These are phyloP conservation scores for Epichloe brachyelytri DNA, from an alignment of 2,329 filamentous ascomycete genomes.

Conservation along the genomic window DNA sequence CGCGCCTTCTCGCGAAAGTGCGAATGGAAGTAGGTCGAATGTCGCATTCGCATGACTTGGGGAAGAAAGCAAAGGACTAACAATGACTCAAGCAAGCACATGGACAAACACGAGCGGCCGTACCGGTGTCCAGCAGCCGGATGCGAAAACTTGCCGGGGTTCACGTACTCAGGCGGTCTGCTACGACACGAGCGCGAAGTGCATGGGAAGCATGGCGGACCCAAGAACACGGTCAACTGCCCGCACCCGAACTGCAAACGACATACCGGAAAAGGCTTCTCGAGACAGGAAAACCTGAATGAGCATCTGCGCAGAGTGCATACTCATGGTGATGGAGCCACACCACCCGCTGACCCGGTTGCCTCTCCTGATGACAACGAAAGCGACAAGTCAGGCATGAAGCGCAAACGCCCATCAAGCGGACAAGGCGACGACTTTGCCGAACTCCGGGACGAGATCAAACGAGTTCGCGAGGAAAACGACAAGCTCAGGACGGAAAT, in stretches of 20 bases:
- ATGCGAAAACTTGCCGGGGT: constrained; percentile 84
- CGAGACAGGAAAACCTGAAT: constrained; percentile 83
- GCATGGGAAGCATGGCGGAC: constrained; percentile 78
- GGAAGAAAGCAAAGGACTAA: constrained; percentile 10
- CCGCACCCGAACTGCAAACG: constrained; percentile 81
- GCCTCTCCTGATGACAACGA: constrained; percentile 34
- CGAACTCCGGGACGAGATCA: constrained; percentile 51
- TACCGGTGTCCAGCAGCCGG: constrained; percentile 75
- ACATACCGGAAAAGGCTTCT: constrained; percentile 78
- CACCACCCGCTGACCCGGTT: constrained; percentile 21
- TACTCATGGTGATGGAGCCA: constrained; percentile 32
- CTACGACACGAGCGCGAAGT: constrained; percentile 87
- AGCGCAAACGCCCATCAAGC: constrained; percentile 32
- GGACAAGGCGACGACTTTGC: constrained; percentile 32
- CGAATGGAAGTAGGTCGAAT: constrained; percentile 72
- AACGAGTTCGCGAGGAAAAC: constrained; percentile 53
- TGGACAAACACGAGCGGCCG: constrained; percentile 93
- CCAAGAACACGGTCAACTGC: constrained; percentile 78
- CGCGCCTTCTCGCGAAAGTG: constrained; percentile 68
- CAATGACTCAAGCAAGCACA: constrained; percentile 60
- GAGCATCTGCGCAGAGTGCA: constrained; percentile 91
- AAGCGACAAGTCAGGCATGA: constrained; percentile 30
- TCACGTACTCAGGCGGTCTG: constrained; percentile 88
- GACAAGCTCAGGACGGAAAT: constrained; percentile 41
- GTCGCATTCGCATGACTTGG: not conserved